Evolutionary conservation across 495 filamentous ascomycete genomes (phyloP), one percentile per base, ranked within the genome.

Genomic region (Penicillium atrosanguineum): DNA sequence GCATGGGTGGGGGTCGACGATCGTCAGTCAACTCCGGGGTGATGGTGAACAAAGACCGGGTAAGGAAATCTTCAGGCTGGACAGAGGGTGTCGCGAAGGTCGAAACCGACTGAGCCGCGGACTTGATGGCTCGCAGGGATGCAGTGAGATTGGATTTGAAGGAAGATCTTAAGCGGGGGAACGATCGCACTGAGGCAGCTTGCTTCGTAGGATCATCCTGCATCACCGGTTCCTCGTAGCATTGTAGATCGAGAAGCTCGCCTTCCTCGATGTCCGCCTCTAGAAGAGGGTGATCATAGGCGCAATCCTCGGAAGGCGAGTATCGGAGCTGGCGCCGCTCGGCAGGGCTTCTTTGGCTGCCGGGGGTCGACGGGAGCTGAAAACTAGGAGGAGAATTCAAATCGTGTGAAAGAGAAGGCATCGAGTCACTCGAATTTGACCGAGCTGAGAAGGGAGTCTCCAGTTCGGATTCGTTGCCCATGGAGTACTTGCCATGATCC

Each of bases 91-190:
- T 77, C 4, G 84, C 72, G 55, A 96, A 84, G 55, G 76, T 85
- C 21, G 92, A 91, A 47, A 98, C 85, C 4, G 89, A 88, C 53
- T 83, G 86, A 18, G 91, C 92, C 0, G 91, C 93, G 12, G 86
- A 89, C 67, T 89, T 89, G 50, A 97, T 81, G 23, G 89, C 90
- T 29, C 89, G 83, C 46, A 98, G 71, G 0, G 94, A 98, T 19
- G 93, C 91, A 5, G 92, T 98, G 15, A 98, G 78, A 59, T 97
- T 97, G 3, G 94, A 98, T 61, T 91, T 95, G 73, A 97, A 91
- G 11, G 82, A 83, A 15, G 78, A 75, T 14, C 66, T 69, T 6
- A 76, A 41, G n/a, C 71, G 68, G n/a, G 73, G 66, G 18, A 76
- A 71, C 12, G 67, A 60, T 37, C 67, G 60, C 38, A 64, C 54